phyloP scores from a whole-genome alignment of 2,329 filamentous ascomycete genomes.

The Talaromyces amestolkiae region DNA sequence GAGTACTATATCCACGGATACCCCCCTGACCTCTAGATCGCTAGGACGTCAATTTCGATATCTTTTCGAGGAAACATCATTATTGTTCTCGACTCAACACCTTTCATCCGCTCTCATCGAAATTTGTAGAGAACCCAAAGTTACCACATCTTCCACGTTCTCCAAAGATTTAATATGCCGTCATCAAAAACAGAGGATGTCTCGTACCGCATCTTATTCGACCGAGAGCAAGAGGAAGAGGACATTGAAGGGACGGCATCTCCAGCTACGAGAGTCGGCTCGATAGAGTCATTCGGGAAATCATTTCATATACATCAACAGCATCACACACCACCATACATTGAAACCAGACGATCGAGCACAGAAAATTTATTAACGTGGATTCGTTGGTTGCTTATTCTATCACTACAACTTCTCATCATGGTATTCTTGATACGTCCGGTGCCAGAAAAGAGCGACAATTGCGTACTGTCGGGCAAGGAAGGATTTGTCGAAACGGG shows the following conservation, averaged over 20 bases:
- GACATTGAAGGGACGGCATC: slow-evolving; percentile 5
- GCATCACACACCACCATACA: background rate
- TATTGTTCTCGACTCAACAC: background rate
- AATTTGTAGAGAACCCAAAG: background rate
- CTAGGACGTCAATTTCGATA: background rate
- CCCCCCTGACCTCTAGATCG: background rate
- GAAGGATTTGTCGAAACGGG: slow-evolving; percentile 12
- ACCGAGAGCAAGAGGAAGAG: slow-evolving; percentile 1
- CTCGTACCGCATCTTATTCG: slow-evolving; percentile 3
- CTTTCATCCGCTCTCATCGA: background rate
- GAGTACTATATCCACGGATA: background rate
- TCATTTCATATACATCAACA: background rate
- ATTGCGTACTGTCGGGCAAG: background rate
- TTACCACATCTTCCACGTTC: background rate
- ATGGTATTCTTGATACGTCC: background rate
- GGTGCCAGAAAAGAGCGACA: background rate
- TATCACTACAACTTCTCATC: slow-evolving; percentile 2
- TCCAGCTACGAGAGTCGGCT: background rate
- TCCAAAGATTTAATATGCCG: background rate
- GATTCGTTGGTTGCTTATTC: slow-evolving; percentile 6
- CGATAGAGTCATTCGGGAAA: slow-evolving; percentile 9
- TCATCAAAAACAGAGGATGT: background rate
- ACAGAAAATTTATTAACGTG: background rate
- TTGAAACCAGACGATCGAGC: background rate
- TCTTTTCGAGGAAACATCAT: background rate